Evolutionary conservation across 768 basidiomycete species (phyloP).

Genomic region (Pseudohyphozyma bogoriensis): DNA sequence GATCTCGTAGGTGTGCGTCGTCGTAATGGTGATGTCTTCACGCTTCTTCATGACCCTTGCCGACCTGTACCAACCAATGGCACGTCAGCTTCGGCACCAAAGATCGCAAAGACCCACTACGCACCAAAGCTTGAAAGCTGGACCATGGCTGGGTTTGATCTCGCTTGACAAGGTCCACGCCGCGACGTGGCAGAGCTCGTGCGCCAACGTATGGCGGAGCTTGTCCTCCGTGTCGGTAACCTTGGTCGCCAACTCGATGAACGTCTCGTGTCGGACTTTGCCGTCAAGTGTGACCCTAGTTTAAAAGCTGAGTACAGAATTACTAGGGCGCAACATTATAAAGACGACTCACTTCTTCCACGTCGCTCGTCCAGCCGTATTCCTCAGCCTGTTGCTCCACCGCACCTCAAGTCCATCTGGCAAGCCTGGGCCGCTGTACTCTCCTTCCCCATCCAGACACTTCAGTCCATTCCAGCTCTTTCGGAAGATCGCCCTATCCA

Average conservation of each 20-base stretch:
- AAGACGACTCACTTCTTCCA: constrained; percentile 29
- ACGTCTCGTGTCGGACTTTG: constrained; percentile 5
- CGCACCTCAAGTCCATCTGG: constrained; percentile 33
- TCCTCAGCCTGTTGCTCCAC: constrained; percentile 39
- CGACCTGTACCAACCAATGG: neutral
- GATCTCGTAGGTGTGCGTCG: constrained; percentile 42
- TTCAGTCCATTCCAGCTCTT: constrained; percentile 3
- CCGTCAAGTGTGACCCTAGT: constrained; percentile 5
- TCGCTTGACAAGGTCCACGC: constrained; percentile 40
- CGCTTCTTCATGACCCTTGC: constrained; percentile 28
- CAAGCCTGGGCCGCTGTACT: constrained; percentile 18
- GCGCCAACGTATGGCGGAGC: constrained; percentile 41
- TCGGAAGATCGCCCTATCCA: constrained; percentile 25
- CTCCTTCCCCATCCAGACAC: neutral
- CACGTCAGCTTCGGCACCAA: neutral
- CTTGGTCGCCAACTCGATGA: constrained; percentile 40
- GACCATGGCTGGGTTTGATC: constrained; percentile 40
- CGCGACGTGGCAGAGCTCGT: constrained; percentile 44
- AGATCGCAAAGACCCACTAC: neutral
- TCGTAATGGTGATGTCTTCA: constrained; percentile 34
- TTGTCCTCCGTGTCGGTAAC: constrained; percentile 41
- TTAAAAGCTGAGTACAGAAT: neutral
- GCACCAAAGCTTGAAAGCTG: constrained; percentile 41
- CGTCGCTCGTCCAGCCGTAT: constrained; percentile 40
- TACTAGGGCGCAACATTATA: too few species aligned